A percentile compares a stretch with the other conserved stretches of the same genome.
phyloP scores from a whole-genome alignment of 2,329 filamentous ascomycete species.

The Reticulascus tulasneorum region DNA sequence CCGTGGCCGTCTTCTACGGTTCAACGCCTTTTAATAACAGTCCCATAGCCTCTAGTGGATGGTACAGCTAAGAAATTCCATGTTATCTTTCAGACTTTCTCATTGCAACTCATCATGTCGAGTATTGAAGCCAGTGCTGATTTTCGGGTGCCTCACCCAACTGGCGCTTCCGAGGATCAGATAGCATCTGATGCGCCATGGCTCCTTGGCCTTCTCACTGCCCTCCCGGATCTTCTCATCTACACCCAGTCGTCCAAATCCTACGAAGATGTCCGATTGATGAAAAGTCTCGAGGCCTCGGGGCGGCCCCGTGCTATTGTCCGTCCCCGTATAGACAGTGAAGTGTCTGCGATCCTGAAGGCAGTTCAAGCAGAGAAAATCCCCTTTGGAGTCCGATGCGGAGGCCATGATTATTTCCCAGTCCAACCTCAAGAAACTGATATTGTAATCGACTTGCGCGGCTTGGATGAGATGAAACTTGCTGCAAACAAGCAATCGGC shows the following conservation, averaged over 20 bases:
- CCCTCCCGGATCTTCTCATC: neutral
- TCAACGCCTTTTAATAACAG: too few species aligned
- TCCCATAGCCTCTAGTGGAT: too few species aligned
- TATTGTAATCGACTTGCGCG: conserved; percentile 14
- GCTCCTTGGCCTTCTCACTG: neutral
- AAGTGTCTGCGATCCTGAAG: conserved; percentile 2
- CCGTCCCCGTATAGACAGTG: conserved; percentile 5
- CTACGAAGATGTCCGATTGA: conserved; percentile 3
- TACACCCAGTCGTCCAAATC: conserved; percentile 4
- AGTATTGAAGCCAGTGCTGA: conserved; percentile 5
- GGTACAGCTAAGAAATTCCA: too few species aligned
- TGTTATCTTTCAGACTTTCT: too few species aligned
- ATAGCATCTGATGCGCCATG: conserved; percentile 3
- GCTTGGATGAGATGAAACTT: conserved; percentile 6
- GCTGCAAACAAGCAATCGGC: conserved; percentile 10
- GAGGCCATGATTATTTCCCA: conserved; percentile 11
- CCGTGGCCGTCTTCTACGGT: too few species aligned
- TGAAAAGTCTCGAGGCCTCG: conserved; percentile 1
- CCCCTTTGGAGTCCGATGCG: conserved; percentile 11
- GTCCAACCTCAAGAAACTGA: conserved; percentile 6
- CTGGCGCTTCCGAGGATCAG: conserved; percentile 3
- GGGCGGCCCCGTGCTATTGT: conserved; percentile 7
- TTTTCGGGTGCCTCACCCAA: conserved; percentile 3
- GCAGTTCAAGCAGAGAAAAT: conserved; percentile 1
- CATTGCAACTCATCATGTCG: conserved; percentile 2